These are phyloP conservation scores for Samsoniella hepiali DNA, from an alignment of 2,329 filamentous ascomycete species.

Conservation along the genomic window DNA sequence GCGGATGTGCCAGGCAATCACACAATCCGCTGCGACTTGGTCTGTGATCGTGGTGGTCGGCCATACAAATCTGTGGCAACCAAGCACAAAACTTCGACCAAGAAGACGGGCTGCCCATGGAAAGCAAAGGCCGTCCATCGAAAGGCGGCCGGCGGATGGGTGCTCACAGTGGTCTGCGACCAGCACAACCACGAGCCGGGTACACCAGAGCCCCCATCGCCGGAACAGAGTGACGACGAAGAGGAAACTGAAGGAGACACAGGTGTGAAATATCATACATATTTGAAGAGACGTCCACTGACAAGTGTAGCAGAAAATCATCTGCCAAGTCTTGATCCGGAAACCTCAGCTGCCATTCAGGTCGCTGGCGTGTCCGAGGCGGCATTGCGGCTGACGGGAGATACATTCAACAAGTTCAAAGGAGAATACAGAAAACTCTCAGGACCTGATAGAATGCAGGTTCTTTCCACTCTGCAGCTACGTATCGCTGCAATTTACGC, in stretches of 20 bases:
- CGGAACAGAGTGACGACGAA: constrained; percentile 33
- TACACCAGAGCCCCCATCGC: constrained; percentile 41
- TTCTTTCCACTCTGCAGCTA: constrained; percentile 40
- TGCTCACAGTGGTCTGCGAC: constrained; percentile 43
- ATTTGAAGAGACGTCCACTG: constrained; percentile 7
- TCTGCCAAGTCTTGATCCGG: constrained; percentile 17
- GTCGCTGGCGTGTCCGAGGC: constrained; percentile 39
- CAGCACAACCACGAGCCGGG: constrained; percentile 45
- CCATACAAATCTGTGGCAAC: constrained; percentile 44
- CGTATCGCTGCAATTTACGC: constrained; percentile 44
- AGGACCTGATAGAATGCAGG: constrained; percentile 37
- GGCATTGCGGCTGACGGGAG: constrained; percentile 39
- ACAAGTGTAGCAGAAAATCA: constrained; percentile 16
- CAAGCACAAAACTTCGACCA: constrained; percentile 44
- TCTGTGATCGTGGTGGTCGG: constrained; percentile 44
- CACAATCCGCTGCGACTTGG: constrained; percentile 43
- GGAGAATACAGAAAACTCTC: constrained; percentile 42
- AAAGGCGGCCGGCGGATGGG: constrained; percentile 43
- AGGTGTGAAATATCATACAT: constrained; percentile 19
- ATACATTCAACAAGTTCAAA: constrained; percentile 44
- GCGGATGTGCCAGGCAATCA: constrained; percentile 41
- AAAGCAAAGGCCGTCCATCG: constrained; percentile 44
- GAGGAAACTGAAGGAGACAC: constrained; percentile 31
- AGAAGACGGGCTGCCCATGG: constrained; percentile 46
- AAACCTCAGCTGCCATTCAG: constrained; percentile 32